Evolutionary conservation across 345 rosid species (phyloP).

Genomic region (Eucalyptus erythrocorys): DNA sequence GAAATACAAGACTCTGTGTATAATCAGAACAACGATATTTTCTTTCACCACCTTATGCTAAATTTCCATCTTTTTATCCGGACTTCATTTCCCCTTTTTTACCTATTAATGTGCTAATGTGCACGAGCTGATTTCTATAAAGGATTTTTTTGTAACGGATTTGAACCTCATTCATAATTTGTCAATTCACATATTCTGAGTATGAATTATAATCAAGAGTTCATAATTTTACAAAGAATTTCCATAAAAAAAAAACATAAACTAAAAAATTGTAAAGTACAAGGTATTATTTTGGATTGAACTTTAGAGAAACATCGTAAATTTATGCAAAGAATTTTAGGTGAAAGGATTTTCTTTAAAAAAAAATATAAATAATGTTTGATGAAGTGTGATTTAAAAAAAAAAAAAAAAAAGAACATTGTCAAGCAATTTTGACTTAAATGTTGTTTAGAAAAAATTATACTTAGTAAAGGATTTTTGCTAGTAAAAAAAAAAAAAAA

Average conservation of each 20-base stretch:
- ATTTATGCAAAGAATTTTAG: not conserved
- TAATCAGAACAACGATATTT: not conserved
- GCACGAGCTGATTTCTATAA: not conserved
- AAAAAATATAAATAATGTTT: too few relatives aligned
- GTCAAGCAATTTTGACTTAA: too few relatives aligned
- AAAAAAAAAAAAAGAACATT: too few relatives aligned
- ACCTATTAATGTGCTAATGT: not conserved
- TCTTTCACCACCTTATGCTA: not conserved
- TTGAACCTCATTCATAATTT: not conserved
- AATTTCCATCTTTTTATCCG: not conserved
- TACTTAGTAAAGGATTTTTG: not conserved
- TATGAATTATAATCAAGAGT: not conserved
- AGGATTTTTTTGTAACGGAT: not conserved
- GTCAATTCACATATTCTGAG: not conserved
- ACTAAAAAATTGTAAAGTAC: not conserved
- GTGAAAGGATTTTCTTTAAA: too few relatives aligned
- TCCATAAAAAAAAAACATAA: not conserved
- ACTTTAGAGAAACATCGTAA: not conserved
- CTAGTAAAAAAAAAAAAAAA: too few relatives aligned
- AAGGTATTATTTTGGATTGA: not conserved
- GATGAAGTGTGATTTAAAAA: too few relatives aligned
- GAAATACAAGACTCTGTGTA: not conserved
- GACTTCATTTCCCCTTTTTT: not conserved
- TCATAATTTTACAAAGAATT: not conserved
- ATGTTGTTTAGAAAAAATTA: too few relatives aligned